These are phyloP conservation scores for Fusarium scirpi DNA, from an alignment of 2,329 filamentous ascomycete species.

Conservation along the genomic window DNA sequence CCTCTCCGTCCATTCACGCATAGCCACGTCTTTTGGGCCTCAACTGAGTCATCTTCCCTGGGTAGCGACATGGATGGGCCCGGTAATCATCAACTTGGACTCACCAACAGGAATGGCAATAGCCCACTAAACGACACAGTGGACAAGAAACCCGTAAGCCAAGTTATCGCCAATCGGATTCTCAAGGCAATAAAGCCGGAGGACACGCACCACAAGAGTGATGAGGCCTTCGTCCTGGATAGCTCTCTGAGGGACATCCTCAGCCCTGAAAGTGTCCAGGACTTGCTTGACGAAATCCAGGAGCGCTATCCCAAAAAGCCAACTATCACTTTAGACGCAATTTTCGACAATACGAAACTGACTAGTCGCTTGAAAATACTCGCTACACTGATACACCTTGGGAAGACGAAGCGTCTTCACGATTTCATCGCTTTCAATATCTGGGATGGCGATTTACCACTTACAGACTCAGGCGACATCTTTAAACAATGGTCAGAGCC, in stretches of 20 bases:
- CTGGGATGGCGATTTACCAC: neutral
- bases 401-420: neutral
- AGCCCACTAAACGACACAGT: no score
- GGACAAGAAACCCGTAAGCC: neutral
- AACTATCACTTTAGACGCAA: neutral
- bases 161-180: neutral
- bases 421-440: neutral
- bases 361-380: neutral
- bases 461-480: neutral
- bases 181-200: neutral
- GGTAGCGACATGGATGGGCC: neutral
- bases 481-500: neutral
- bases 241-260: neutral
- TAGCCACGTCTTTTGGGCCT: neutral
- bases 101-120: no score
- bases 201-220: neutral
- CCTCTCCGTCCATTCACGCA: neutral
- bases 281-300: neutral
- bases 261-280: neutral
- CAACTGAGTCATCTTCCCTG: neutral
- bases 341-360: neutral
- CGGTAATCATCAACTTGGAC: neutral
- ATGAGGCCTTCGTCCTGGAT: neutral
- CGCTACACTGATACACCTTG: neutral
- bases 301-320: no score